These are phyloP conservation scores for Davidsoniella neocaledoniae DNA, from an alignment of 2,329 filamentous ascomycete genomes.

Conservation along the genomic window DNA sequence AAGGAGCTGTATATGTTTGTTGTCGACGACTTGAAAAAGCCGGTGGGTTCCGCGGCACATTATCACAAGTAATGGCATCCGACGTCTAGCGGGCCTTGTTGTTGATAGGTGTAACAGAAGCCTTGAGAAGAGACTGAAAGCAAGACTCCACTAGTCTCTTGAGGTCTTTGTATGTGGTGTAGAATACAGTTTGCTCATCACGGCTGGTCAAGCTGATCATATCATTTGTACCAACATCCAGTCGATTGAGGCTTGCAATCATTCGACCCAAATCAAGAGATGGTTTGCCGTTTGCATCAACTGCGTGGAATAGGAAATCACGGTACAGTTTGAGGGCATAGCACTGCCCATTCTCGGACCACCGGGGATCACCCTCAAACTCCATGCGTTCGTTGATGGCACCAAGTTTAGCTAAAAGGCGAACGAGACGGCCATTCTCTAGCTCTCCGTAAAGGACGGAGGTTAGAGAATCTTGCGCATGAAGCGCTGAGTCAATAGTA, in stretches of 20 bases:
- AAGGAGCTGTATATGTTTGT: too few species aligned
- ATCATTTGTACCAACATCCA: constrained; percentile 81
- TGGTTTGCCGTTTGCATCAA: constrained; percentile 68
- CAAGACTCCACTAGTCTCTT: constrained; percentile 45
- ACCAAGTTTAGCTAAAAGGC: constrained; percentile 66
- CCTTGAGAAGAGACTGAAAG: constrained; percentile 41
- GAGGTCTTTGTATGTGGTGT: constrained; percentile 81
- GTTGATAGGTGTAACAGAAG: constrained; percentile 19
- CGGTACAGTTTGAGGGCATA: constrained; percentile 91
- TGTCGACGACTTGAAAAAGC: too few species aligned
- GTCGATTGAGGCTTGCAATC: constrained; percentile 70
- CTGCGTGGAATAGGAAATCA: constrained; percentile 94
- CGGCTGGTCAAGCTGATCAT: constrained; percentile 71
- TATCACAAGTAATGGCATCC: neutral
- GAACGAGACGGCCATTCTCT: constrained; percentile 74
- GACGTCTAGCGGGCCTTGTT: constrained; percentile 11
- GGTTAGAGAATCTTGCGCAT: constrained; percentile 57
- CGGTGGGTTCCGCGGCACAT: too few species aligned
- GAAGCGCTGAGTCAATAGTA: constrained; percentile 62
- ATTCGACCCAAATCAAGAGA: constrained; percentile 81
- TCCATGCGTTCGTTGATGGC: constrained; percentile 82
- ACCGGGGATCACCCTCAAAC: constrained; percentile 56
- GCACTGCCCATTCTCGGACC: constrained; percentile 84
- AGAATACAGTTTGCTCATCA: constrained; percentile 76
- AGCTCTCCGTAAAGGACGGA: constrained; percentile 62